Evolutionary conservation across 192 early-diverging fungal species (phyloP).

Genomic region (Irineochytrium annulatum): DNA sequence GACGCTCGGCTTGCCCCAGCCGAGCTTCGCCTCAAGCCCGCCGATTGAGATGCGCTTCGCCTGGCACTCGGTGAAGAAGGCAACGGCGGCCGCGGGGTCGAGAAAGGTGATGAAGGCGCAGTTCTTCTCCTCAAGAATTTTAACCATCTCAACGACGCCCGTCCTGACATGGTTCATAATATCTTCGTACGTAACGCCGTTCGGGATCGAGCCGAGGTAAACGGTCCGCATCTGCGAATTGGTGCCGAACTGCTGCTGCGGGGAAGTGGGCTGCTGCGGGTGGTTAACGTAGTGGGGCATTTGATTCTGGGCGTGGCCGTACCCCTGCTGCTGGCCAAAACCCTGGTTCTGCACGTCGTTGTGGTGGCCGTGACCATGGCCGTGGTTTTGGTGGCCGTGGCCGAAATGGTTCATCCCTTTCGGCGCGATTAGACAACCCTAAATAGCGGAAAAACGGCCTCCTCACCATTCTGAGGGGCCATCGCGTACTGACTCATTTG

Average conservation of each 20-base stretch:
- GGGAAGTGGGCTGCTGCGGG: no score
- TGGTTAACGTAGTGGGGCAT: no score
- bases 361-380: no score
- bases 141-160: constrained; percentile 66
- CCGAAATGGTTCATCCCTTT: no score
- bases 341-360: no score
- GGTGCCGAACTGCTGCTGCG: neutral
- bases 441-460: no score
- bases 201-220: constrained; percentile 76
- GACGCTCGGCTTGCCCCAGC: constrained; percentile 67
- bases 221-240: constrained; percentile 54
- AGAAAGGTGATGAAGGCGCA: constrained; percentile 82
- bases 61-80: constrained; percentile 56
- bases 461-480: no score
- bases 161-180: constrained; percentile 67
- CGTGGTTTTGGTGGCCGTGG: no score
- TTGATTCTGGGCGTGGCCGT: no score
- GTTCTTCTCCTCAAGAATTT: constrained; percentile 70
- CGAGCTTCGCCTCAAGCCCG: constrained; percentile 63
- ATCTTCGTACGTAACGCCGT: constrained; percentile 52
- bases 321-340: no score
- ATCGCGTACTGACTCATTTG: no score
- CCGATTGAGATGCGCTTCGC: constrained; percentile 47
- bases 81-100: constrained; percentile 56
- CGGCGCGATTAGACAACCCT: no score